These are phyloP conservation scores for Diaporthe batatas DNA, from an alignment of 2,329 filamentous ascomycete genomes.

Conservation along the genomic window DNA sequence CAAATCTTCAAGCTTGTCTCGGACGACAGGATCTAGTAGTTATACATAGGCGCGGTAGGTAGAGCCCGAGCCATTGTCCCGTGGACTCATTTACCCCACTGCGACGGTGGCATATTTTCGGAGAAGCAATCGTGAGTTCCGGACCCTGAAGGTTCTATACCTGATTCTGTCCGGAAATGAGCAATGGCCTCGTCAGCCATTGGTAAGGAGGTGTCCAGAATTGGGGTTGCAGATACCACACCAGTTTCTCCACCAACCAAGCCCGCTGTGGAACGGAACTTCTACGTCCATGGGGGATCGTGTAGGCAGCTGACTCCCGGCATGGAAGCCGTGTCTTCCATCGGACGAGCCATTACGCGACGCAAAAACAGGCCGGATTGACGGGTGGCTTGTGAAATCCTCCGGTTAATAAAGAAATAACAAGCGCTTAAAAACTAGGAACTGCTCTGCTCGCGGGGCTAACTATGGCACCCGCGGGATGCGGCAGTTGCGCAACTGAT, in stretches of 20 bases:
- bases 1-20: neutral
- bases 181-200: constrained; percentile 1
- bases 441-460: neutral
- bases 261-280: constrained; percentile 31
- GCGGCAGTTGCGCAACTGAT: neutral
- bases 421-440: neutral
- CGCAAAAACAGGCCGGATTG: neutral
- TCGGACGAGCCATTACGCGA: neutral
- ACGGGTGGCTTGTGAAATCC: constrained; percentile 12
- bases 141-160: constrained; percentile 4
- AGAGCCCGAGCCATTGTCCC: neutral
- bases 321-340: constrained; percentile 13
- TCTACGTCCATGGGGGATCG: constrained; percentile 6
- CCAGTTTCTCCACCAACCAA: constrained; percentile 42
- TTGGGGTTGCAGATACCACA: constrained; percentile 15
- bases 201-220: neutral
- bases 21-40: neutral
- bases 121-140: constrained; percentile 20
- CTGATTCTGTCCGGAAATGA: constrained; percentile 31
- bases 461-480: neutral
- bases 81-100: constrained; percentile 1
- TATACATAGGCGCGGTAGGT: neutral
- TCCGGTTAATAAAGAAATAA: neutral
- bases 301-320: constrained; percentile 22
- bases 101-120: neutral